Conservation (phyloP, 2,329 filamentous ascomycete species). For the Trichophyton equinum region DNA sequence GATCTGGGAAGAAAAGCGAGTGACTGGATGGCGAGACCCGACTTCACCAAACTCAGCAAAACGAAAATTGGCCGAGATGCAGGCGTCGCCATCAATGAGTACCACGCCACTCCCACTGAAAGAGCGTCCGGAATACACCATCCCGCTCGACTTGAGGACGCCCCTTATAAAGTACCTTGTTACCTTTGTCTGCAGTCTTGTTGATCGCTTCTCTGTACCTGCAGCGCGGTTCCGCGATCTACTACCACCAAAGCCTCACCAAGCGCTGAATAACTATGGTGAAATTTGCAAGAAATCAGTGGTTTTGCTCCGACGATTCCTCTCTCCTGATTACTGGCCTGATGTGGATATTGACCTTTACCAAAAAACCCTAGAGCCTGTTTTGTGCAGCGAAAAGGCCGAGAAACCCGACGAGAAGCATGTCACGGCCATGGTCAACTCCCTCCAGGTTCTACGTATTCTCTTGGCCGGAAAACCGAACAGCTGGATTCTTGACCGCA, state of each 20-base stretch:
- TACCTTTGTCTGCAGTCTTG: constrained; percentile 82
- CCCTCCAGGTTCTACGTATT: constrained; percentile 80
- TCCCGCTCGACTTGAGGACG: constrained; percentile 54
- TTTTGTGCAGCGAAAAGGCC: constrained; percentile 71
- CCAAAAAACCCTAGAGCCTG: constrained; percentile 74
- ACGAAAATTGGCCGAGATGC: constrained; percentile 58
- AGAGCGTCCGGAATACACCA: constrained; percentile 54
- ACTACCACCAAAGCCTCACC: constrained; percentile 32
- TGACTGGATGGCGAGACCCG: constrained; percentile 37
- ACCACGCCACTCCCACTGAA: constrained; percentile 32
- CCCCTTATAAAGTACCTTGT: constrained; percentile 91
- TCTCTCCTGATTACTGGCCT: constrained; percentile 80
- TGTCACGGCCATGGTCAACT: constrained; percentile 80
- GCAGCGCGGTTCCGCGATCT: constrained; percentile 54
- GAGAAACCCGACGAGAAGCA: constrained; percentile 75
- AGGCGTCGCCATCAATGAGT: constrained; percentile 37
- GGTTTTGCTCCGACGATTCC: constrained; percentile 64
- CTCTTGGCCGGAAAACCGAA: constrained; percentile 77
- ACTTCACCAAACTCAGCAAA: constrained; percentile 65
- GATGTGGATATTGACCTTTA: constrained; percentile 87
- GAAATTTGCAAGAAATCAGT: constrained; percentile 83
- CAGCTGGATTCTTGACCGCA: constrained; percentile 76
- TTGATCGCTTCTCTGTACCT: constrained; percentile 69
- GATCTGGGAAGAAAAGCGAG: constrained; percentile 79
- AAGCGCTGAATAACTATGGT: constrained; percentile 44